Evolutionary conservation across 2,329 filamentous ascomycete genomes (phyloP), one percentile per base, ranked within the genome.

Genomic region (Hypoxylon sp.): DNA sequence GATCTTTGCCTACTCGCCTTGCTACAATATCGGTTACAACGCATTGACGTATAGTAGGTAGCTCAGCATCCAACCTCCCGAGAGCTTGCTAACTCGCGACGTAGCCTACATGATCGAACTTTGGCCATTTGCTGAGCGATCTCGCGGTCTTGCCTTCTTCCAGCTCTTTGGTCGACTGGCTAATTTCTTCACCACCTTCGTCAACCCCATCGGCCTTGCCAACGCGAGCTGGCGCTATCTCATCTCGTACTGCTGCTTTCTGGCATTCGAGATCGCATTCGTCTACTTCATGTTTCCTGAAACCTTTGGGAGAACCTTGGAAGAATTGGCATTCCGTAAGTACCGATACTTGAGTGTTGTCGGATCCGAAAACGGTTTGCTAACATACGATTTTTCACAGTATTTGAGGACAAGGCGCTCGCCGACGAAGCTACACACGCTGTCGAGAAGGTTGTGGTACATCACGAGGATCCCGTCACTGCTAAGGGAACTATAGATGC

Each of bases 211-310:
- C 13, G 77, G 76, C 0, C 72, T 79, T 1, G 55, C 68, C 9
- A 72, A 71, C 15, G 72, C 75, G 18, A 65, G 72, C 47, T 80
- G 78, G 78, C 73, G 72, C 26, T 80, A 78, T 57, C 71, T 79
- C 29, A 74, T 77, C 23, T 76, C 77, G 8, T 79, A 79, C 59
- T 77, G 75, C 61, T 75, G 73, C 23, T 80, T 77, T 71, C 71
- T 80, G 10, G 68, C 70, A 1, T 75, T 78, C 29, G 76, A 80
- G 65, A 70, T 78, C 35, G 50, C 42, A 21, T 65, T 75, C 85
- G 88, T 95, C 47, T 95, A 88, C 75, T 90, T 92, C 74, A 81
- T 93, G 62, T 96, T 94, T 72, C 91, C 91, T 8, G 91, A 96
- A 76, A 96, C 91, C 0, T 89, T 88, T 60, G 91, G 91, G 58